Evolutionary conservation across 2,329 filamentous ascomycete species (phyloP), one percentile per base, ranked within the genome.

Genomic region (Penicillium sp.): DNA sequence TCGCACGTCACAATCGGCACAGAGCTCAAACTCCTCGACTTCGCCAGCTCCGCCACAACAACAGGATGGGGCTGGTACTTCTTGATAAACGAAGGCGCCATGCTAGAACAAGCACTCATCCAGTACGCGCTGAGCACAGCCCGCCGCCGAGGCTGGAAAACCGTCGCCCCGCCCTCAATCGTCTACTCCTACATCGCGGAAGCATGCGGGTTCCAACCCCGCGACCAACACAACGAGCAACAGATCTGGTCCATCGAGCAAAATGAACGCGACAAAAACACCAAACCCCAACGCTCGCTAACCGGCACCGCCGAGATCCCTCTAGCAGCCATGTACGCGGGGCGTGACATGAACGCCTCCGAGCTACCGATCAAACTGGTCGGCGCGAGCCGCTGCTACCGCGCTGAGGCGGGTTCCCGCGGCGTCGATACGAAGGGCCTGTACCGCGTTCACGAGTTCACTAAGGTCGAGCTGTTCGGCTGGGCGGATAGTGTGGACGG

Each of bases 51-150:
- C 5, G 88, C 88, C 2, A 86, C 84, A n/a, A 87, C 91, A 1
- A 90, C 88, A 4, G 94, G 94, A 38, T 99, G 93, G 93, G 94
- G 94, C 1, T 99, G 92, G 91, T 99, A 99, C 78, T 97, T 92
- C 75, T 85, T 99, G 11, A 81, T 91, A n/a, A 91, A 93, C 70
- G 92, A 96, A 69, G 94, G 87, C 9, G 92, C 92, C 0, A 85
- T 94, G 72, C 83, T 99, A n/a, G 94, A 99, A 76, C 93, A 97
- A 71, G 94, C 94, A 0, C 83, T 99, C 3, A 79, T 97, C 13
- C 88, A 93, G 72, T 97, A 95, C 73, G 88, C 94, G 0, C 81
- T 97, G 3, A 81, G 82, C 10, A 84, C 90, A 1, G 90, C 90
- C 9, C 85, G 87, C 55, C 83, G 82, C 48, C 82, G 85, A 62